phyloP scores from a whole-genome alignment of 441 rosid genomes.

The Daphne laureola region DNA sequence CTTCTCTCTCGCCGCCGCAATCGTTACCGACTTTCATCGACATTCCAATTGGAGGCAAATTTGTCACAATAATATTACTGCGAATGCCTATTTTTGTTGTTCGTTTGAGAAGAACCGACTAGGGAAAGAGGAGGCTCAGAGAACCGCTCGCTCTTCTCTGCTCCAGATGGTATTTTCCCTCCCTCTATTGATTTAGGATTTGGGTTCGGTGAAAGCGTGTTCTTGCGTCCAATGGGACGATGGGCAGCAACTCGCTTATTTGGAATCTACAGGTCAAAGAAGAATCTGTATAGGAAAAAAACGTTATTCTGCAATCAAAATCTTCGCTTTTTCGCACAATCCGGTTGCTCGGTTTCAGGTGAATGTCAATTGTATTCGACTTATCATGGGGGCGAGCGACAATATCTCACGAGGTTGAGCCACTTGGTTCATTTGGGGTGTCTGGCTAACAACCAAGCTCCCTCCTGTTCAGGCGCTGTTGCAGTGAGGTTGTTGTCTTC shows the following conservation, averaged over 20 bases:
- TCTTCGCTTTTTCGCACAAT: slow-evolving; percentile 20
- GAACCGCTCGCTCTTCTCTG: too few relatives aligned
- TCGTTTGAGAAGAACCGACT: too few relatives aligned
- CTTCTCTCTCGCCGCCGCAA: too few relatives aligned
- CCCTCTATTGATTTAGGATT: too few relatives aligned
- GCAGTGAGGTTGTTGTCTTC: slow-evolving; percentile 23
- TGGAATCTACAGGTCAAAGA: slow-evolving; percentile 26
- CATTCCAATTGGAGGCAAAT: too few relatives aligned
- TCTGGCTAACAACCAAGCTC: slow-evolving; percentile 4
- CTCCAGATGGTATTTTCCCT: too few relatives aligned
- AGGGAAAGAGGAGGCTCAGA: too few relatives aligned
- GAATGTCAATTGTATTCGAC: slow-evolving; percentile 10
- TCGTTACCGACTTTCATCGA: too few relatives aligned
- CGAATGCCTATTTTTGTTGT: too few relatives aligned
- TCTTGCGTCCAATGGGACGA: slow-evolving; percentile 29
- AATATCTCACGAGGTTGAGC: slow-evolving; percentile 13
- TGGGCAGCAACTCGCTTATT: slow-evolving; percentile 31
- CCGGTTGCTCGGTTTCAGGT: slow-evolving; percentile 16
- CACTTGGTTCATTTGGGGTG: slow-evolving; percentile 13
- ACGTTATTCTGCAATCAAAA: slow-evolving; percentile 14
- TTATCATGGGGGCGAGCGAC: slow-evolving; percentile 15
- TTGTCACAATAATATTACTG: too few relatives aligned
- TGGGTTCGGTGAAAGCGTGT: too few relatives aligned
- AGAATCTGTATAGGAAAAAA: slow-evolving; percentile 19
- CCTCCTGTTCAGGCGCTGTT: not conserved